Base-by-base conservation (phyloP, 352 stramenopile species). In the Phytopythium sindhum region DNA sequence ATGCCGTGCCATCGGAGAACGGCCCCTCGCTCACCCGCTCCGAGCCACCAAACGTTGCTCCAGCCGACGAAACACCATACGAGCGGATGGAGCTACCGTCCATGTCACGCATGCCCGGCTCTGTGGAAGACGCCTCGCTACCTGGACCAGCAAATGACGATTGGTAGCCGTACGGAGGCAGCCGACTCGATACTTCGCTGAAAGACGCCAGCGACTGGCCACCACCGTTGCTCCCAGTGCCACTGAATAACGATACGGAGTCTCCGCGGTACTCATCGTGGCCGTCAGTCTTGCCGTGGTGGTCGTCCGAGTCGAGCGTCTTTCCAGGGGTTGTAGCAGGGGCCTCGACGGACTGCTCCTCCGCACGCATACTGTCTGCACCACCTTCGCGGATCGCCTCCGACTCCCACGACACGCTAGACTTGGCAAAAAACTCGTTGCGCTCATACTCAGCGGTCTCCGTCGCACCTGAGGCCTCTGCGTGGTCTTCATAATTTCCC, bases 41-140 rank as follows among this genome's bases (percentile, higher is more conserved):
- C 39, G 82, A 91, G 2, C 78, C 82, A 23, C 85, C 85, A 64
- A 91, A 89, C 21, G 85, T 93, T 24, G 85, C 85, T 54, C 82
- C 85, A n/a, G 82, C 80, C 4, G 82, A 91, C 17, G 85, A 93
- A 15, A 89, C 77, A 4, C 80, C 81, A 69, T 88, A 85, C 10
- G 85, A 93, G 19, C 75, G 71, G 21, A 88, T 84, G 1, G 84
- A 91, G 44, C 73, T 78, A 19, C 73, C 73, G 23, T 81, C 73
- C 54, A 76, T 69, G 69, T 81, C 73, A 17, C 70, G 77, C 37
- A 65, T 74, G 14, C 69, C 67, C 44, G 69, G 37, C 26, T 61
- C 56, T 0, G 56, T 64, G 1, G 73, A 81, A 14, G 73, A 80
- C 53, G 71, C 67, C 47, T 80, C 74, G 67, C 77, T 76, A 28